Percentiles rank a stretch among this genome's conserved stretches.
Evolutionary conservation across 495 filamentous ascomycete genomes (phyloP).

Genomic region (Penicillium fimorum): DNA sequence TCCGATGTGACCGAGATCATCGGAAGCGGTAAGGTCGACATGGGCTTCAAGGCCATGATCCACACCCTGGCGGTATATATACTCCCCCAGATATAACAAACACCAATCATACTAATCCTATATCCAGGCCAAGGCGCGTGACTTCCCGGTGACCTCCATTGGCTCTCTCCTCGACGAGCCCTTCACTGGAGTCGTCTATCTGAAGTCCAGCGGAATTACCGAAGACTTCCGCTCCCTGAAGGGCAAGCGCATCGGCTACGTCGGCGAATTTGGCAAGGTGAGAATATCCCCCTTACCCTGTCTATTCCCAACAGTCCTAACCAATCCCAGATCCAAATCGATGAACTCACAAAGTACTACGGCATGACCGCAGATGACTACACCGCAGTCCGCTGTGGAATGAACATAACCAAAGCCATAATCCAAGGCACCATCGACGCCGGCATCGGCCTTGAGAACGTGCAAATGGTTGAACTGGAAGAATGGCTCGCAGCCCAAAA

Average conservation of each 20-base stretch:
- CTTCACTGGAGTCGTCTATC: constrained; percentile 70
- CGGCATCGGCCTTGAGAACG: constrained; percentile 70
- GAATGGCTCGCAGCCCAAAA: constrained; percentile 62
- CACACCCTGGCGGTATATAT: constrained; percentile 61
- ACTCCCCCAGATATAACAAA: background rate
- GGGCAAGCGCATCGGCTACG: constrained; percentile 69
- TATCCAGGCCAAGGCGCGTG: constrained; percentile 61
- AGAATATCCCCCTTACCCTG: background rate
- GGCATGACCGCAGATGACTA: constrained; percentile 68
- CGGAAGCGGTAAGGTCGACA: constrained; percentile 66
- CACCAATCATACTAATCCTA: background rate
- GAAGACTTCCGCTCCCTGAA: constrained; percentile 60
- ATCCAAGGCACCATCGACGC: constrained; percentile 65
- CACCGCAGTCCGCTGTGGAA: constrained; percentile 64
- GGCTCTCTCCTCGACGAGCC: constrained; percentile 69
- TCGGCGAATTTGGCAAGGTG: constrained; percentile 66
- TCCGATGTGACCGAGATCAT: constrained; percentile 72
- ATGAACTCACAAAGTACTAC: constrained; percentile 70
- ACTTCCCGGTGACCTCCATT: constrained; percentile 66
- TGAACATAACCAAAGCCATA: constrained; percentile 64
- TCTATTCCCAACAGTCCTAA: background rate
- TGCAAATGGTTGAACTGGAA: constrained; percentile 71
- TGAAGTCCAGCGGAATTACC: constrained; percentile 67
- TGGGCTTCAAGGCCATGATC: constrained; percentile 77
- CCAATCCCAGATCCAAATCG: constrained; percentile 59